These are phyloP conservation scores for Funneliformis caledonium DNA, from an alignment of 371 early-diverging fungal genomes.

Conservation along the genomic window DNA sequence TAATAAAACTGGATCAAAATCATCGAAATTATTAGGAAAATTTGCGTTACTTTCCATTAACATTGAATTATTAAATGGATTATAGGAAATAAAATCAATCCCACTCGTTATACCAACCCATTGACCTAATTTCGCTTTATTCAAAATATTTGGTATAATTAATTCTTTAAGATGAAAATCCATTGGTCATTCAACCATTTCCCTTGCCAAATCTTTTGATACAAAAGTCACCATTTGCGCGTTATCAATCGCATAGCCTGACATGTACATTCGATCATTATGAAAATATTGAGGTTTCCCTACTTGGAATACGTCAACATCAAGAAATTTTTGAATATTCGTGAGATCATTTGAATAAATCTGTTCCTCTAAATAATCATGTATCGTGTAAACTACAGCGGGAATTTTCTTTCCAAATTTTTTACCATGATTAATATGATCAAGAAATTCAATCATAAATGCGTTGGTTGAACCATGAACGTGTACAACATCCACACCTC, in stretches of 20 bases:
- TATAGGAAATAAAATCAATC: constrained; percentile 56
- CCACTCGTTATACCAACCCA: constrained; percentile 73
- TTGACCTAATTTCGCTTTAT: constrained; percentile 52
- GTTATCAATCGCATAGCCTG: constrained; percentile 61
- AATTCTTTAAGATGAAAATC: constrained; percentile 68
- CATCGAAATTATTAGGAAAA: constrained; percentile 51
- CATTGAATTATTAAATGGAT: constrained; percentile 58
- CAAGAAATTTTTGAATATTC: constrained; percentile 60
- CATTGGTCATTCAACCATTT: constrained; percentile 62
- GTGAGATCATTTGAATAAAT: constrained; percentile 58
- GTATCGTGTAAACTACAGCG: constrained; percentile 67
- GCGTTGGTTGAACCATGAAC: constrained; percentile 70
- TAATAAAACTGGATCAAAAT: not conserved
- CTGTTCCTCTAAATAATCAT: constrained; percentile 66
- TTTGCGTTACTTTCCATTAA: constrained; percentile 48
- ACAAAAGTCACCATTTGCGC: constrained; percentile 67
- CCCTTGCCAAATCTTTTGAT: constrained; percentile 61
- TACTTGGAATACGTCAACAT: constrained; percentile 40
- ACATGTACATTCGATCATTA: constrained; percentile 60
- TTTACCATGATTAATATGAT: constrained; percentile 45
- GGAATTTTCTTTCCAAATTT: constrained; percentile 46
- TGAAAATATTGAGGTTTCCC: constrained; percentile 50
- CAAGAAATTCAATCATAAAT: constrained; percentile 56
- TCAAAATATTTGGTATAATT: constrained; percentile 58
- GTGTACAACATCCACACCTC: constrained; percentile 62